Percentiles rank a stretch among this genome's conserved stretches.
These are phyloP conservation scores for Agaricus sinodeliciosus DNA, from an alignment of 768 basidiomycete genomes.

Conservation along the genomic window DNA sequence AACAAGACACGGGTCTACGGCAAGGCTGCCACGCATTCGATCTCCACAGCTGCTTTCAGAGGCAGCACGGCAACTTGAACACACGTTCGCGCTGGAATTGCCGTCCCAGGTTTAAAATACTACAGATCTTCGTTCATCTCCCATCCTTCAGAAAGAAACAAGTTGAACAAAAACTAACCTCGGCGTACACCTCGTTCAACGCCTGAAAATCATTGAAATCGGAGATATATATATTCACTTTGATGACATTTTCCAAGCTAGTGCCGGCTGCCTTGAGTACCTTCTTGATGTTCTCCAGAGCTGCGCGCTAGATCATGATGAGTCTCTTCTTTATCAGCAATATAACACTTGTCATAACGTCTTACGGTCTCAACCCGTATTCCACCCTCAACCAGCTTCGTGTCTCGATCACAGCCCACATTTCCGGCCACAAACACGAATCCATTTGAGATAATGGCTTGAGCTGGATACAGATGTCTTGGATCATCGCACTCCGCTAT, in stretches of 20 bases:
- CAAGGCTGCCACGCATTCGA: constrained; percentile 11
- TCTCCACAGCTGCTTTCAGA: constrained; percentile 13
- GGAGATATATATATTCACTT: constrained; percentile 12
- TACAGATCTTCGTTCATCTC: neutral
- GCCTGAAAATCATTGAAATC: constrained; percentile 10
- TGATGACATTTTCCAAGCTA: constrained; percentile 10
- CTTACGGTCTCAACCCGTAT: constrained; percentile 13
- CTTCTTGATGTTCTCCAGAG: constrained; percentile 13
- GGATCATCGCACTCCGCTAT: neutral
- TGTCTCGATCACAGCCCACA: constrained; percentile 11
- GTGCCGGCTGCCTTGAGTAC: constrained; percentile 14
- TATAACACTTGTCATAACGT: neutral
- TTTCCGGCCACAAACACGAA: constrained; percentile 14
- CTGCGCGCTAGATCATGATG: constrained; percentile 11
- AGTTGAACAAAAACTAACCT: constrained; percentile 1
- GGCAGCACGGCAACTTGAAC: constrained; percentile 14
- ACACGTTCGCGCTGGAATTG: constrained; percentile 13
- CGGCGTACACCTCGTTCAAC: constrained; percentile 13
- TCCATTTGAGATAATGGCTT: constrained; percentile 13
- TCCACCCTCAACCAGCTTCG: constrained; percentile 13
- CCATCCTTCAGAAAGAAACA: neutral
- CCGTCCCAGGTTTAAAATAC: constrained; percentile 11
- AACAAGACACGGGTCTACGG: constrained; percentile 39
- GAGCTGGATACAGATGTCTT: constrained; percentile 2
- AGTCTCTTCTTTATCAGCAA: neutral